These are phyloP conservation scores for Ambrosiella cleistominuta DNA, from an alignment of 2,329 filamentous ascomycete species.

Conservation along the genomic window DNA sequence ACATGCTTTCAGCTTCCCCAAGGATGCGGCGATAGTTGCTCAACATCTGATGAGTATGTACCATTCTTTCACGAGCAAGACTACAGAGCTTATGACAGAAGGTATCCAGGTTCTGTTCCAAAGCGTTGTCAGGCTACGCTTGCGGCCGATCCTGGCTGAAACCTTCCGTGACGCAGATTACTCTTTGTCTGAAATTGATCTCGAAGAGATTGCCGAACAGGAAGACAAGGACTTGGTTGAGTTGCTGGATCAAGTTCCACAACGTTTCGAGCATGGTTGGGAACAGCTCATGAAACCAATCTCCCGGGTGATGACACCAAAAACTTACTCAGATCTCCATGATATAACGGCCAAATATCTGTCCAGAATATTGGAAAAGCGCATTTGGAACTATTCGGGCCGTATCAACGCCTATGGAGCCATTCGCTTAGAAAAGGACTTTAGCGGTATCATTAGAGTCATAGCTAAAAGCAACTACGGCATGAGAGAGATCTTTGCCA, in stretches of 20 bases:
- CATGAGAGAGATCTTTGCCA: conserved; percentile 58
- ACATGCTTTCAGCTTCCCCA: conserved; percentile 62
- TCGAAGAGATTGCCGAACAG: conserved; percentile 36
- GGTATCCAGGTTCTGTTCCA: conserved; percentile 74
- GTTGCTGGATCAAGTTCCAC: conserved; percentile 49
- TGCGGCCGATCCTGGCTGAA: conserved; percentile 71
- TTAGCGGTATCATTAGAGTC: conserved; percentile 53
- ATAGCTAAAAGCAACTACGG: conserved; percentile 58
- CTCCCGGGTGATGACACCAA: conserved; percentile 62
- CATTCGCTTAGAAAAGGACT: conserved; percentile 67
- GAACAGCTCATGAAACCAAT: conserved; percentile 71
- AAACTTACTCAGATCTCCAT: conserved; percentile 60
- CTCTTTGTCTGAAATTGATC: conserved; percentile 44
- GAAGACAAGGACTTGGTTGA: conserved; percentile 30
- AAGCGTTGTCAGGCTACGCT: conserved; percentile 67
- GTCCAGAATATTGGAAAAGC: conserved; percentile 65
- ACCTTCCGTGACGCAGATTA: conserved; percentile 90
- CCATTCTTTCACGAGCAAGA: conserved; percentile 56
- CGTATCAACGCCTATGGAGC: conserved; percentile 68
- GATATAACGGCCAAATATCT: conserved; percentile 58
- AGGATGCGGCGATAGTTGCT: conserved; percentile 54
- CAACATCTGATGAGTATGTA: conserved; percentile 52
- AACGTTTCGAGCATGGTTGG: conserved; percentile 74
- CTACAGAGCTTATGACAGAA: conserved; percentile 65
- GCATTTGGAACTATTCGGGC: conserved; percentile 65